phyloP scores from a whole-genome alignment of 2,329 filamentous ascomycete genomes.

The Neonectria punicea region DNA sequence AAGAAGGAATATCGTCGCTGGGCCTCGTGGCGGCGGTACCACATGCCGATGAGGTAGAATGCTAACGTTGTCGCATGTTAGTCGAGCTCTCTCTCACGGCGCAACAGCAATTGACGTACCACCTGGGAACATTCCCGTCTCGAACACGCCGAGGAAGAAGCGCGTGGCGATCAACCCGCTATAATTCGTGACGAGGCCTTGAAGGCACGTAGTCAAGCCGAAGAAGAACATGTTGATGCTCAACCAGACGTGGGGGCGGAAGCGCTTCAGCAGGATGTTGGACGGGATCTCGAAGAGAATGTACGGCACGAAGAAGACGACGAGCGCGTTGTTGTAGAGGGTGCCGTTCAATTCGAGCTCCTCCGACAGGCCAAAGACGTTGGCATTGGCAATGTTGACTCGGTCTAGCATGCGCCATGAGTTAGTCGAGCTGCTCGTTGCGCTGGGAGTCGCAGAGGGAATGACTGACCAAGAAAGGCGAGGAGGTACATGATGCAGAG shows the following conservation, averaged over 20 bases:
- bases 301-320: conserved; percentile 86
- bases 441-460: neutral
- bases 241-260: conserved; percentile 74
- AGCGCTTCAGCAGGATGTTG: conserved; percentile 72
- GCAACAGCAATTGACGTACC: conserved; percentile 38
- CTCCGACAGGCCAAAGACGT: conserved; percentile 69
- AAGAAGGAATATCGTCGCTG: conserved; percentile 95
- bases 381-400: conserved; percentile 84
- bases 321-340: conserved; percentile 79
- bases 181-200: conserved; percentile 84
- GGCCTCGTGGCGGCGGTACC: conserved; percentile 88
- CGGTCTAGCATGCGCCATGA: conserved; percentile 54
- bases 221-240: conserved; percentile 87
- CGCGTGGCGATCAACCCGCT: conserved; percentile 79
- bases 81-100: conserved; percentile 50
- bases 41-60: conserved; percentile 83
- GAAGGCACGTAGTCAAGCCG: conserved; percentile 77
- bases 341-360: conserved; percentile 70
- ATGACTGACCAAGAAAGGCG: conserved; percentile 67
- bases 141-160: conserved; percentile 85
- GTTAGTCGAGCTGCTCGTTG: conserved; percentile 5
- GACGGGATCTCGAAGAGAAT: conserved; percentile 77
- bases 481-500: conserved; percentile 78
- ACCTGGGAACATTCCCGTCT: conserved; percentile 76
- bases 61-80: conserved; percentile 45